Base-by-base conservation (phyloP, 164 flowering plant species). In the Tetracentron sinense region DNA sequence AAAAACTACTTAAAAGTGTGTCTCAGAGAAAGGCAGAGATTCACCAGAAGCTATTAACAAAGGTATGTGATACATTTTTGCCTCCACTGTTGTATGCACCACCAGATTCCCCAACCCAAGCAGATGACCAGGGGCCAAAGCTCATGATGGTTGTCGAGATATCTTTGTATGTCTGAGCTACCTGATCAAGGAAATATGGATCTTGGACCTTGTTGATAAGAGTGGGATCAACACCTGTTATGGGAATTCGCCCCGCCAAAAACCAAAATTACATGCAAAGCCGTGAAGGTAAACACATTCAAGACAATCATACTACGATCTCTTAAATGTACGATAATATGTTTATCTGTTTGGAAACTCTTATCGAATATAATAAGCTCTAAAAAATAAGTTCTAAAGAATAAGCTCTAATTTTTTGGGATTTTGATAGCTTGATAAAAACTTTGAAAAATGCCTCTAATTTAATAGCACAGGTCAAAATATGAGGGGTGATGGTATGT, bases 41-140 rank as follows among this genome's bases (percentile, higher is more conserved):
- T 17, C 5, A 5, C 96, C 94, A 90, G 66, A 83, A 90, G 62
- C 92, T 70, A 64, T 79, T 31, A 21, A 53, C 87, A 71, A 84
- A 90, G 30, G 83, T 63, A 42, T 80, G 73, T 0, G 87, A 79
- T 1, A 86, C 77, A 54, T 69, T 26, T 58, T 62, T 72, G 68
- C 85, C 84, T 26, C 92, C 96, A 62, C 93, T 84, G 64, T 85
- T 83, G 42, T 68, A 87, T 31, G 91, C 88, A 15, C 96, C 92
- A 47, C 90, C 96, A 7, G 93, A 44, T 68, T 90, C 96, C 0
- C 89, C 81, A 65, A 90, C 80, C 96, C 93, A 90, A 6, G 88
- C 78, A 21, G 49, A 65, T 12, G 92, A 1, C 85, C 82, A 82
- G 29, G 94, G 85, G 2, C 73, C 82, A 55, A 57, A 72, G 12